Evolutionary conservation across 306 rosid species (phyloP), one percentile per base, ranked within the genome.

Genomic region (Trifolium subterraneum): DNA sequence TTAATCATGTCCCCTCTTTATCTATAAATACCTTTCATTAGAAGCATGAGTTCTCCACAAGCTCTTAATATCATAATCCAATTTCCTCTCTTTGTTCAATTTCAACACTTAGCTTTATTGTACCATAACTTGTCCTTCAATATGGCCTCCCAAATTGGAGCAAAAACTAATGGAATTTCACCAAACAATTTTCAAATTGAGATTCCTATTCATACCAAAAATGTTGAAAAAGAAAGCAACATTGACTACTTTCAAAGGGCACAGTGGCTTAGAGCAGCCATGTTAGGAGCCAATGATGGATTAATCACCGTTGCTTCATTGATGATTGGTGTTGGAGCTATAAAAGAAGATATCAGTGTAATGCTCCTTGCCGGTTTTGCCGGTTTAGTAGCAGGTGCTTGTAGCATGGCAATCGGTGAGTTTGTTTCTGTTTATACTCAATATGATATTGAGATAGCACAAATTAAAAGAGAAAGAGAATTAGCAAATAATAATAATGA

Each of bases 381-480:
- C 0, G 96, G 96, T 4, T 55, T 90, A 1, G 84, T 88, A 11
- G 96, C 96, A 0, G 96, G 96, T 5, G 96, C 92, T 2, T 88
- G 96, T 23, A 87, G 92, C 76, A 88, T 90, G 96, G 92, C 90
- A 4, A 90, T 90, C 0, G 96, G 96, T 11, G 96, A 90, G 71
- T 90, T 90, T 62, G 96, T 90, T 16, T 90, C 96, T 38, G 96
- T 90, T 19, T 87, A 84, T 72, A 84, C 96, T 69, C 96, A 90
- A 2, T 90, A 84, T 50, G 96, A 90, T 83, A 83, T 88, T 59
- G 90, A 90, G 79, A 52, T n/a, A 10, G 72, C 89, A 45, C 85
- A 83, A 52, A 75, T 80, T 23, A 81, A 84, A 70, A 80, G 91
- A 56, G 71, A 72, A 7, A 66, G 25, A 19, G 54, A 8, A 23